Percentiles rank a stretch among this genome's conserved stretches.
Conservation (phyloP, 148 eudicot species). For the Suaeda aralocaspica region DNA sequence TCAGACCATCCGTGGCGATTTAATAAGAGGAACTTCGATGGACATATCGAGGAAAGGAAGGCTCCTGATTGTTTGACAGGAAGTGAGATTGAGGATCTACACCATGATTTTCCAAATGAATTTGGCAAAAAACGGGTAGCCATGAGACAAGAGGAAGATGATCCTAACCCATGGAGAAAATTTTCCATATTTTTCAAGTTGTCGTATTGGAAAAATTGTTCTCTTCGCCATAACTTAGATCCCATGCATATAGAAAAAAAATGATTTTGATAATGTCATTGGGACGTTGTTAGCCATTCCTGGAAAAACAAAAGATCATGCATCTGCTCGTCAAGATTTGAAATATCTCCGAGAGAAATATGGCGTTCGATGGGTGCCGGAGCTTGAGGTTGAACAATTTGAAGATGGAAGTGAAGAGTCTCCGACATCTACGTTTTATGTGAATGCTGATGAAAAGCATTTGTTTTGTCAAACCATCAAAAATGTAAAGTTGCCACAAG, state of each 20-base stretch:
- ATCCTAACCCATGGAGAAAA: not conserved
- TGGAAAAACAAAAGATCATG: conserved; percentile 14
- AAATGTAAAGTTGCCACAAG: conserved; percentile 4
- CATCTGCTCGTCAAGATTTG: conserved; percentile 4
- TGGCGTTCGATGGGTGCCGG: not conserved
- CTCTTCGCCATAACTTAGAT: no score
- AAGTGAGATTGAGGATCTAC: not conserved
- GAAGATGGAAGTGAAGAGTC: not conserved
- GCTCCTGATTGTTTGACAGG: not conserved
- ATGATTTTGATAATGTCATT: not conserved
- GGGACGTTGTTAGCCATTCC: conserved; percentile 1
- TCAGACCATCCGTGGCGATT: not conserved
- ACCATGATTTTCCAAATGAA: not conserved
- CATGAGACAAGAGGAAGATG: not conserved
- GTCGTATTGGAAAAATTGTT: no score
- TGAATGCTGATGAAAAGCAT: not conserved
- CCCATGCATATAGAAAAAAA: no score
- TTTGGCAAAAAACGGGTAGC: not conserved
- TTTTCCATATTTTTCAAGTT: no score
- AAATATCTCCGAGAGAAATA: not conserved
- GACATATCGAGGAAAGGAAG: not conserved
- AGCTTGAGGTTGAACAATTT: not conserved
- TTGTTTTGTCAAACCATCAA: conserved; percentile 7
- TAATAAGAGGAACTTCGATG: conserved; percentile 11
- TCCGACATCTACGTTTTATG: not conserved